A percentile compares a stretch with the other conserved stretches of the same genome.
Conservation (phyloP, 2,329 filamentous ascomycete genomes). For the Xylaria sp. region DNA sequence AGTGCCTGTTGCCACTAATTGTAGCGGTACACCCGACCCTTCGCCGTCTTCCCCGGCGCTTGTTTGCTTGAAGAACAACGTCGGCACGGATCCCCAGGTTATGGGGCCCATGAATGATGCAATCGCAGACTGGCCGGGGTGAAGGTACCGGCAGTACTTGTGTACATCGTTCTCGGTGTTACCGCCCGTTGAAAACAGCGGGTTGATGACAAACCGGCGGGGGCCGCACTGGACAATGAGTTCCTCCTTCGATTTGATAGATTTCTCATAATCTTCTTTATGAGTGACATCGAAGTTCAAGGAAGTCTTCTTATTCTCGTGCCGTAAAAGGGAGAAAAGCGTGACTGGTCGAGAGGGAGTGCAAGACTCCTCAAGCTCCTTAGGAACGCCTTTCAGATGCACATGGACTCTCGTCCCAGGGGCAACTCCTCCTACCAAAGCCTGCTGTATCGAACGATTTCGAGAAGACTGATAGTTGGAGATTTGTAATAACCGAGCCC, state of each 20-base stretch:
- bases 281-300: conserved; percentile 90
- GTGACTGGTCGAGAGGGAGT: conserved; percentile 64
- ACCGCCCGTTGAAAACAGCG: conserved; percentile 85
- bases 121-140: conserved; percentile 86
- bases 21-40: conserved; percentile 55
- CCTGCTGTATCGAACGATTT: conserved; percentile 76
- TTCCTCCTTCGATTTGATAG: conserved; percentile 90
- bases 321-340: conserved; percentile 84
- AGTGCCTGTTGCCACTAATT: conserved; percentile 85
- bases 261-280: conserved; percentile 72
- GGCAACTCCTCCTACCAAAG: conserved; percentile 82
- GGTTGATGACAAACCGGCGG: conserved; percentile 83
- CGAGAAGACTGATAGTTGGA: conserved; percentile 87
- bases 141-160: conserved; percentile 91
- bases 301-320: conserved; percentile 92
- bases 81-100: conserved; percentile 89
- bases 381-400: conserved; percentile 62
- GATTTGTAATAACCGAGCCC: conserved; percentile 82
- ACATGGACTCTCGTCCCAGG: conserved; percentile 83
- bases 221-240: conserved; percentile 90
- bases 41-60: conserved; percentile 48
- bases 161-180: conserved; percentile 95
- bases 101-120: conserved; percentile 89
- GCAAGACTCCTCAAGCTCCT: conserved; percentile 49
- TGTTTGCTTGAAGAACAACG: conserved; percentile 79